Base-by-base conservation (phyloP, 495 filamentous ascomycete species). In the Cryomyces minteri region DNA sequence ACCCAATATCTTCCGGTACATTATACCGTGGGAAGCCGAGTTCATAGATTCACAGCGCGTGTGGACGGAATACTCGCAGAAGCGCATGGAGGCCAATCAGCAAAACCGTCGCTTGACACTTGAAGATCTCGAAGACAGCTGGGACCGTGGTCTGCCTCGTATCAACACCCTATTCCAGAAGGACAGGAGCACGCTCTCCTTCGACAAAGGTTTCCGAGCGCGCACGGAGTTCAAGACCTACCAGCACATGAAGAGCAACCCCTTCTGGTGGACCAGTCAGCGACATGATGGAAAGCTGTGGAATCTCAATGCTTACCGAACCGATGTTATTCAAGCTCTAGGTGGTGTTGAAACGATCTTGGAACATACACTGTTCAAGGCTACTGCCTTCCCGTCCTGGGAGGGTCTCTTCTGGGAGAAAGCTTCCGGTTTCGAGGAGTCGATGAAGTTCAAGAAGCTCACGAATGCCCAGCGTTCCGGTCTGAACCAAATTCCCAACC, bases 81-180 rank as follows among this genome's bases (percentile, higher is more conserved):
- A 99, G 68, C 79, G 92, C 39, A 71, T 85, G 54, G 92, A 99
- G 60, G 92, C 92, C 37, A 92, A 96, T 58, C 88, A 96, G 58
- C 92, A 96, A 60, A 99, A 99, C 59, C 75, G 92, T 31, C 77
- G 92, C 46, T 67, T 99, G 43, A 96, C 92, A 1, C 68, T 99
- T 14, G 92, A 99, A 61, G 92, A 99, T 68, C 65, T 99, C 33
- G 92, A 99, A 54, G 92, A 99, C 61, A 94, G 87, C 64, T 99
- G 92, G 92, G 92, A 99, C 60, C 83, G 92, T 50, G 92, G 92
- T 65, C 69, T 99, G 48, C 92, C 92, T 9, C 85, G 92, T 66
- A 99, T 99, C 66, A 99, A 99, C 60, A 99, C 92, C 0, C 72
- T 99, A 7, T 99, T 99, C 76, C 92, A 99, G 62, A 99, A 99